Evolutionary conservation across 441 rosid species (phyloP).

Genomic region (Brassica balearica): DNA sequence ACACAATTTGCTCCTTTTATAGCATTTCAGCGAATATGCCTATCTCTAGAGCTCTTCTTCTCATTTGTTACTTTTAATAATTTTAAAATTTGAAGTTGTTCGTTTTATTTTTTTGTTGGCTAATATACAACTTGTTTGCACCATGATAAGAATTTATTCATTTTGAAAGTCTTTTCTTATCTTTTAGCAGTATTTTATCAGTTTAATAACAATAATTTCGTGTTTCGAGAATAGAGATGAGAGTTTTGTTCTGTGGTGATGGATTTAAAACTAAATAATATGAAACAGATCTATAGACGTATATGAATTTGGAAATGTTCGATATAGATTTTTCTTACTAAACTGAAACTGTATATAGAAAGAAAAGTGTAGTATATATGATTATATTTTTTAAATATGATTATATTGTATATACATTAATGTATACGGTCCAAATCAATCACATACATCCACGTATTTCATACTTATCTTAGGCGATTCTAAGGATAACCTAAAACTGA

Average conservation of each 20-base stretch:
- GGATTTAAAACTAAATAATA: slow-evolving; percentile 7
- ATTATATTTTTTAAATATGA: background rate
- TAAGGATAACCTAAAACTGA: background rate
- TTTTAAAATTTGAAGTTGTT: background rate
- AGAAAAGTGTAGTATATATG: background rate
- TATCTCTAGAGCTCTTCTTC: background rate
- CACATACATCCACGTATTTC: background rate
- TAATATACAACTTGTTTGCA: slow-evolving; percentile 23
- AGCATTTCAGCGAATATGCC: slow-evolving; percentile 15
- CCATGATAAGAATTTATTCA: slow-evolving; percentile 18
- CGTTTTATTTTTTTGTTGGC: background rate
- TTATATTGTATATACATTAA: background rate
- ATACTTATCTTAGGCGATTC: slow-evolving; percentile 12
- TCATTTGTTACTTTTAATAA: background rate
- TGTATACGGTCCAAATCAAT: slow-evolving; percentile 1
- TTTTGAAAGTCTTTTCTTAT: slow-evolving; percentile 6
- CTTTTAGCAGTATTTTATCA: slow-evolving; percentile 2
- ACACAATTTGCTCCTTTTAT: slow-evolving; percentile 25
- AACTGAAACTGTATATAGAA: slow-evolving; percentile 5
- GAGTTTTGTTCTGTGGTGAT: slow-evolving; percentile 22
- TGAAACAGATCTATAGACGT: background rate
- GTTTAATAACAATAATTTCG: background rate
- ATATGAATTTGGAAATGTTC: background rate
- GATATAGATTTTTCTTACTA: background rate
- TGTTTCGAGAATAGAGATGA: slow-evolving; percentile 28